Conservation (phyloP, 192 early-diverging fungal genomes). For the Geosiphon pyriformis region DNA sequence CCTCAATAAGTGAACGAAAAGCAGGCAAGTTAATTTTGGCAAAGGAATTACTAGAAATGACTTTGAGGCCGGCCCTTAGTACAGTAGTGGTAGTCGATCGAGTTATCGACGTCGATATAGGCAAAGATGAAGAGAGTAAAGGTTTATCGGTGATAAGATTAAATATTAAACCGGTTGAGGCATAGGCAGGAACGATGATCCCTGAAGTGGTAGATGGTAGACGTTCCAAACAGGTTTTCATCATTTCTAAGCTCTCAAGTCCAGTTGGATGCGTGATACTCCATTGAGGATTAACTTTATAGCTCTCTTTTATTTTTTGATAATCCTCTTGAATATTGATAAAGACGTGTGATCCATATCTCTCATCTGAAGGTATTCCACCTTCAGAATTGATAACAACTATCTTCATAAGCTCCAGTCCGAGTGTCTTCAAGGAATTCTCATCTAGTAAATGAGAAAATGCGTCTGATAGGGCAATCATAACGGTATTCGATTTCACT, state of each 20-base stretch:
- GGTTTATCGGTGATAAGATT: constrained; percentile 80
- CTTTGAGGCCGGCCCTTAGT: constrained; percentile 69
- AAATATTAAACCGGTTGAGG: constrained; percentile 48
- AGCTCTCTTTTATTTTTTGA: constrained; percentile 38
- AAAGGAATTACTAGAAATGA: constrained; percentile 52
- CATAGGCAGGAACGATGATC: constrained; percentile 58
- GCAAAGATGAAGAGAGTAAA: constrained; percentile 53
- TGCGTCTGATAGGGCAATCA: constrained; percentile 44
- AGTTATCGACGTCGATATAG: constrained; percentile 20
- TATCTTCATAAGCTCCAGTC: constrained; percentile 47
- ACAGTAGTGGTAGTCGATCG: constrained; percentile 56
- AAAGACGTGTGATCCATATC: constrained; percentile 55
- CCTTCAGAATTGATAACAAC: constrained; percentile 68
- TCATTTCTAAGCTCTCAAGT: constrained; percentile 52
- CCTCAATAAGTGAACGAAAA: constrained; percentile 61
- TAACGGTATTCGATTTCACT: constrained; percentile 45
- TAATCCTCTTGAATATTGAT: constrained; percentile 82
- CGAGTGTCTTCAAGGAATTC: constrained; percentile 8
- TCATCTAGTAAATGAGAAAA: constrained; percentile 24
- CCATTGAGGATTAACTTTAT: constrained; percentile 30
- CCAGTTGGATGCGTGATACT: constrained; percentile 33
- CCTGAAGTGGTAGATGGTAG: constrained; percentile 76
- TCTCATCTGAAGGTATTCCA: constrained; percentile 54
- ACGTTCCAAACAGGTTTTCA: constrained; percentile 56
- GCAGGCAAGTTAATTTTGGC: constrained; percentile 47